Evolutionary conservation across 2,329 filamentous ascomycete genomes (phyloP).

Genomic region (Paramyrothecium roridum): DNA sequence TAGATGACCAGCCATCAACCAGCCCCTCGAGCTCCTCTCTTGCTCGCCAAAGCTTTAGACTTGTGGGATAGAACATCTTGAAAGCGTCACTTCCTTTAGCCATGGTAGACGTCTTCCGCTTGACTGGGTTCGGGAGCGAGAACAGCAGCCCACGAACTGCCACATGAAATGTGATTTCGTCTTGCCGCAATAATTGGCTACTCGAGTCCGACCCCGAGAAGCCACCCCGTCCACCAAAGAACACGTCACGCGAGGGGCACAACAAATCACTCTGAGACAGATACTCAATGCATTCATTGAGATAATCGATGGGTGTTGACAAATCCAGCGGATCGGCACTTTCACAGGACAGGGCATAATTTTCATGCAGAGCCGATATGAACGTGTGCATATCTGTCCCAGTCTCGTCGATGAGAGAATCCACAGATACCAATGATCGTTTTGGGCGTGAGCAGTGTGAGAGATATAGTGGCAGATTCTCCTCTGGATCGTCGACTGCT

Average conservation of each 20-base stretch:
- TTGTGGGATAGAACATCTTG: conserved; percentile 91
- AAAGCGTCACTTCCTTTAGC: conserved; percentile 58
- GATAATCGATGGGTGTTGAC: conserved; percentile 67
- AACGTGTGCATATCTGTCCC: conserved; percentile 92
- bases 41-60: conserved; percentile 77
- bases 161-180: conserved; percentile 91
- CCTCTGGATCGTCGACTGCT: conserved; percentile 39
- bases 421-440: conserved; percentile 63
- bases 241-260: conserved; percentile 66
- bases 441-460: conserved; percentile 56
- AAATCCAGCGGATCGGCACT: conserved; percentile 45
- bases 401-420: conserved; percentile 84
- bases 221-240: conserved; percentile 60
- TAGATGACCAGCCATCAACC: conserved; percentile 66
- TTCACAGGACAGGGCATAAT: conserved; percentile 84
- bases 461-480: conserved; percentile 58
- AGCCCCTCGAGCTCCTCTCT: conserved; percentile 78
- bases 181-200: conserved; percentile 78
- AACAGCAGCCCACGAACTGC: conserved; percentile 85
- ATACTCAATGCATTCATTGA: conserved; percentile 81
- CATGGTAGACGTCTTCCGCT: conserved; percentile 51
- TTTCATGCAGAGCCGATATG: conserved; percentile 87
- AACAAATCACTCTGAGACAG: conserved; percentile 88
- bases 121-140: conserved; percentile 81
- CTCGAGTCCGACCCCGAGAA: conserved; percentile 52